A percentile compares a stretch with the other conserved stretches of the same genome.
Conservation (phyloP, 2,329 filamentous ascomycete genomes). For the Calonectria pteridis region DNA sequence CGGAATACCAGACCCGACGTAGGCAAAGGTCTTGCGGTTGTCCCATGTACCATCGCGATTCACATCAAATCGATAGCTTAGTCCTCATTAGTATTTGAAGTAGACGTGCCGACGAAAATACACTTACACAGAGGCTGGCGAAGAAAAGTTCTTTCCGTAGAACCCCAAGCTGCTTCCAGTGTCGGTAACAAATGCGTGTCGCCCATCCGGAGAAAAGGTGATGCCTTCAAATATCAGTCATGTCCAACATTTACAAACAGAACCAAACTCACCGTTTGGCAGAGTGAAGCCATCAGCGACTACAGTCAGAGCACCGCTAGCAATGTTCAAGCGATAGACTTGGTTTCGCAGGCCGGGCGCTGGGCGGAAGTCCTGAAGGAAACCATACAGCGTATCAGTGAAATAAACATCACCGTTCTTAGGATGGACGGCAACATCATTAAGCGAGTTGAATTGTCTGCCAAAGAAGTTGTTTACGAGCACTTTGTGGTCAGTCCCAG, state of each 20-base stretch:
- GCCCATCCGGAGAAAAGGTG: conserved; percentile 67
- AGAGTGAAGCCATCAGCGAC: conserved; percentile 69
- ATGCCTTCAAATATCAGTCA: conserved; percentile 55
- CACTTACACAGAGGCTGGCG: conserved; percentile 57
- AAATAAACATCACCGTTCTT: conserved; percentile 70
- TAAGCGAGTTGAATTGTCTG: conserved; percentile 71
- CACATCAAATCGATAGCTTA: conserved; percentile 52
- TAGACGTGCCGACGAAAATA: background rate
- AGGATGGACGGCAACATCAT: conserved; percentile 68
- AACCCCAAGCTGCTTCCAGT: conserved; percentile 59
- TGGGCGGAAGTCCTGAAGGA: conserved; percentile 68
- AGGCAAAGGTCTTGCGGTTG: conserved; percentile 68
- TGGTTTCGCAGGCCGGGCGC: conserved; percentile 66
- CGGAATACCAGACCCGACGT: conserved; percentile 64
- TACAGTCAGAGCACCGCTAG: conserved; percentile 63
- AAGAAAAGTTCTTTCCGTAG: conserved; percentile 55
- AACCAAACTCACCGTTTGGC: conserved; percentile 60
- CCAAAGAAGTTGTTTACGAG: conserved; percentile 72
- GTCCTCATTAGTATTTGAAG: background rate
- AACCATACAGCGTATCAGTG: conserved; percentile 72
- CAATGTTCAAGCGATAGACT: conserved; percentile 67
- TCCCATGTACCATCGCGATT: conserved; percentile 59
- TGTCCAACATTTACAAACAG: rapidly evolving
- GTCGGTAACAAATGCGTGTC: conserved; percentile 67
- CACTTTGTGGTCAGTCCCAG: conserved; percentile 41